Percentiles rank a stretch among this genome's conserved stretches.
phyloP scores from a whole-genome alignment of 805 yeast genomes.

The Kodamaea fukazawae region DNA sequence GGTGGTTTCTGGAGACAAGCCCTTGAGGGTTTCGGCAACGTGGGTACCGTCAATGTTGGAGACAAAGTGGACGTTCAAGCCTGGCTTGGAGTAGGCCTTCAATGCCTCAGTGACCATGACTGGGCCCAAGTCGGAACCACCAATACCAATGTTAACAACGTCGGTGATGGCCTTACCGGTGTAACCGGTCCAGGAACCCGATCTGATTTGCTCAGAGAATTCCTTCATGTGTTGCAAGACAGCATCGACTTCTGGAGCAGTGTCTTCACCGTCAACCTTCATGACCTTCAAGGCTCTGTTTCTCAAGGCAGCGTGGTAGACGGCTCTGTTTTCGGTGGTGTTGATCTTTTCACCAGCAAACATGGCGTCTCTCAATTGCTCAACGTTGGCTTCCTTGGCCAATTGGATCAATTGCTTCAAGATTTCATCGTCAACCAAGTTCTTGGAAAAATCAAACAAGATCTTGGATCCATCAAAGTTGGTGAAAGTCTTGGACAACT shows the following conservation, averaged over 20 bases:
- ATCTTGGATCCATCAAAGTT: slow-evolving; percentile 88
- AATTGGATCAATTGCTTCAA: slow-evolving; percentile 63
- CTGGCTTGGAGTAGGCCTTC: slow-evolving; percentile 78
- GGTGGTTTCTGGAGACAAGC: slow-evolving; percentile 84
- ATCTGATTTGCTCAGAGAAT: slow-evolving; percentile 84
- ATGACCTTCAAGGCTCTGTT: slow-evolving; percentile 82
- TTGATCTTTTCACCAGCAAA: slow-evolving; percentile 92
- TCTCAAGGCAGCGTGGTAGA: slow-evolving; percentile 94
- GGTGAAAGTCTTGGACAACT: slow-evolving; percentile 71
- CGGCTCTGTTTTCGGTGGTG: slow-evolving; percentile 95
- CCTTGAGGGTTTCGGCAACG: slow-evolving; percentile 83
- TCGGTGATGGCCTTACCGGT: slow-evolving; percentile 92
- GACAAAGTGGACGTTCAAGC: slow-evolving; percentile 83
- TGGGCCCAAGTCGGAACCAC: slow-evolving; percentile 98
- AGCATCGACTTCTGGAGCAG: slow-evolving; percentile 85
- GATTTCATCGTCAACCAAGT: slow-evolving; percentile 84
- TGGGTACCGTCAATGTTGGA: slow-evolving; percentile 99
- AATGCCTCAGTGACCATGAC: slow-evolving; percentile 99
- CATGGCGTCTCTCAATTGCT: slow-evolving; percentile 83
- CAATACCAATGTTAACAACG: slow-evolving; percentile 96
- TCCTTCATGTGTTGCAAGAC: slow-evolving; percentile 96
- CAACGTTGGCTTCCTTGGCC: slow-evolving; percentile 89
- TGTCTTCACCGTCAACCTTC: slow-evolving; percentile 87
- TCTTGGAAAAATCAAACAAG: slow-evolving; percentile 93
- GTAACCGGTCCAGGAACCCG: slow-evolving; percentile 96